Conservation (phyloP, 768 basidiomycete genomes). For the Gymnopilus junonius region DNA sequence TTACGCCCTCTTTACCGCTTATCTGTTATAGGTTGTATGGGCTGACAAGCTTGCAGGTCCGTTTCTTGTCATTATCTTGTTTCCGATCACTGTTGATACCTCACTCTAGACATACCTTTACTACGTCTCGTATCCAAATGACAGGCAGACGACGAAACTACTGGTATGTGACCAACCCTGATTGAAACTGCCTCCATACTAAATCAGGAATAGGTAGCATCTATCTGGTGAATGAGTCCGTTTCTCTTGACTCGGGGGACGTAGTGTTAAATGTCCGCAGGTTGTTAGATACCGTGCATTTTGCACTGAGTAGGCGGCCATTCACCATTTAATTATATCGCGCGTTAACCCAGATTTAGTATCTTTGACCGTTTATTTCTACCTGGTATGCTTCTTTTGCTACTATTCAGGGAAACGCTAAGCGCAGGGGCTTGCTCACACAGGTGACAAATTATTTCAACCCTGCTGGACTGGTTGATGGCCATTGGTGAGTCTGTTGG, state of each 20-base stretch:
- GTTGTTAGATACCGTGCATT: slow-evolving; percentile 36
- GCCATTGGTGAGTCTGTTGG: slow-evolving; percentile 37
- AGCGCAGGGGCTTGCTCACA: not conserved
- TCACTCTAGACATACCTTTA: slow-evolving; percentile 37
- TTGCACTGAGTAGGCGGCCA: slow-evolving; percentile 28
- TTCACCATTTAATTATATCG: not conserved
- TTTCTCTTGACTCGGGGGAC: not conserved
- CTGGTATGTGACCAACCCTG: slow-evolving; percentile 25
- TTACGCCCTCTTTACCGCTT: not conserved
- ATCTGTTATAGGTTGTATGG: slow-evolving; percentile 34
- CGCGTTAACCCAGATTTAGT: slow-evolving; percentile 20
- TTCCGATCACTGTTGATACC: not conserved
- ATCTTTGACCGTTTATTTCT: slow-evolving; percentile 40
- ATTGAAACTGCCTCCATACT: not conserved
- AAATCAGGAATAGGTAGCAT: slow-evolving; percentile 24
- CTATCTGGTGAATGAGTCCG: slow-evolving; percentile 28
- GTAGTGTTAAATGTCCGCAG: slow-evolving; percentile 10
- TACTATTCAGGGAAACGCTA: not conserved
- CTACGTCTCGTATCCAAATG: slow-evolving; percentile 37
- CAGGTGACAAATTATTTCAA: slow-evolving; percentile 44
- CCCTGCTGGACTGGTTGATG: slow-evolving; percentile 33
- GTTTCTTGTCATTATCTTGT: not conserved
- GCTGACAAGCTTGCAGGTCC: slow-evolving; percentile 39
- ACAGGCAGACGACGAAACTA: slow-evolving; percentile 26
- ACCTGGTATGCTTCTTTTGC: slow-evolving; percentile 31